A percentile compares a stretch with the other conserved stretches of the same genome.
These are phyloP conservation scores for Suillus placidus DNA, from an alignment of 768 basidiomycete genomes.

Conservation along the genomic window DNA sequence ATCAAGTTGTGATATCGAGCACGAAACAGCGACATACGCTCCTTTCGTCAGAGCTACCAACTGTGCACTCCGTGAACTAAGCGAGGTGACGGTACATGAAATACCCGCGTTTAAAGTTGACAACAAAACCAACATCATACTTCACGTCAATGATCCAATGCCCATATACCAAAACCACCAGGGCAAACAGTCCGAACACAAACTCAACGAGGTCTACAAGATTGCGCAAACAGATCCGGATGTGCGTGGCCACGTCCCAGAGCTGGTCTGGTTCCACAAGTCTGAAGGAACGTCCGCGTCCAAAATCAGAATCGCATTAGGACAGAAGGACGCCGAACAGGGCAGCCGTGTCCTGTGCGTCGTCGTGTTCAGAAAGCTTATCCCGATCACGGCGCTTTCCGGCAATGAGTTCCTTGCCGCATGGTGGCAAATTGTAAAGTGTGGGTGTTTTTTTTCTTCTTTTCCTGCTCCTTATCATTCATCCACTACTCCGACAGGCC, in stretches of 20 bases:
- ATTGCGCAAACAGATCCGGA: too few species aligned
- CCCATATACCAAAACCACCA: neutral
- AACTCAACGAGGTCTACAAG: neutral
- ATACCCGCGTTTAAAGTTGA: neutral
- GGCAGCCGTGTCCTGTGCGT: neutral
- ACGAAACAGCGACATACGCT: neutral
- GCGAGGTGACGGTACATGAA: neutral
- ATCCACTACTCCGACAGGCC: slow-evolving; percentile 7
- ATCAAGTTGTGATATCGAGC: neutral
- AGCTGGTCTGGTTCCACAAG: neutral
- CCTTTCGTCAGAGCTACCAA: slow-evolving; percentile 5
- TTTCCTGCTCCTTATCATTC: neutral
- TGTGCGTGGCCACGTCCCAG: too few species aligned
- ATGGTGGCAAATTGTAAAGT: slow-evolving; percentile 12
- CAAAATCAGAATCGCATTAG: neutral
- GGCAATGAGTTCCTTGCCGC: neutral
- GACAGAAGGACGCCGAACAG: neutral
- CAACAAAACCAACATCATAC: neutral
- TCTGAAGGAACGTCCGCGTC: neutral
- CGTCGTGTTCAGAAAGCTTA: neutral
- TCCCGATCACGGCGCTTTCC: neutral
- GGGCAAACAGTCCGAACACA: neutral
- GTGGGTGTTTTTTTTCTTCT: neutral
- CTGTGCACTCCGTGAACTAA: neutral
- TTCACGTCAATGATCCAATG: neutral